These are phyloP conservation scores for Tulasnella sp. DNA, from an alignment of 768 basidiomycete genomes.

Conservation along the genomic window DNA sequence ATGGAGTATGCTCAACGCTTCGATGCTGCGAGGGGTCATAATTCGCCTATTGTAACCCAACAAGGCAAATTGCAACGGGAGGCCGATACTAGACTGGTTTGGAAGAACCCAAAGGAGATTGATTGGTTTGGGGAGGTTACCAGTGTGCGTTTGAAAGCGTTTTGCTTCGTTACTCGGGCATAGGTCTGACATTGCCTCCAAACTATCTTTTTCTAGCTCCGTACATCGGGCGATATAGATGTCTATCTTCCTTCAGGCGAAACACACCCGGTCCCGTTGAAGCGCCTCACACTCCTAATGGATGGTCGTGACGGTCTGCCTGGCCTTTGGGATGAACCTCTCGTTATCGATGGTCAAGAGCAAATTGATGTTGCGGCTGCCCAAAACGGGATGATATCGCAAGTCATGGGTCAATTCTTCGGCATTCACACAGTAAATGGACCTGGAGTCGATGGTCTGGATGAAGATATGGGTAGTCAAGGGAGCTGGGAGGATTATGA, in stretches of 20 bases:
- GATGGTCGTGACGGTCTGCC: constrained; percentile 9
- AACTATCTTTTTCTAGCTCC: constrained; percentile 50
- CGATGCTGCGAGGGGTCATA: neutral
- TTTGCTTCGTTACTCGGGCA: neutral
- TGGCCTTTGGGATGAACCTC: neutral
- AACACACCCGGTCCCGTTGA: constrained; percentile 47
- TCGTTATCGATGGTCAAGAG: neutral
- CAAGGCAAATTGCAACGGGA: neutral
- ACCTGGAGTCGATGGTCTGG: constrained; percentile 16
- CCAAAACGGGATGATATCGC: neutral
- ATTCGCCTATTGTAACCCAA: neutral
- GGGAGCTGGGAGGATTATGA: constrained; percentile 19
- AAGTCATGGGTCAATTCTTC: neutral
- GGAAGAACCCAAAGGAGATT: constrained; percentile 31
- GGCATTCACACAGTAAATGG: neutral
- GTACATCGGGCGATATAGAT: constrained; percentile 63
- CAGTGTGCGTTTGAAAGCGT: constrained; percentile 40
- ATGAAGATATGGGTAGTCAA: constrained; percentile 15
- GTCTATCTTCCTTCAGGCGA: constrained; percentile 59
- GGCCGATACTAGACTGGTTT: constrained; percentile 5
- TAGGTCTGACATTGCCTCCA: constrained; percentile 19
- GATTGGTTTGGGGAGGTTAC: constrained; percentile 86
- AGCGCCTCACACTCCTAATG: constrained; percentile 57
- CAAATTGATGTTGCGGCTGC: neutral
- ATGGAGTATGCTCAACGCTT: neutral